Evolutionary conservation across 352 stramenopile genomes (phyloP).

Genomic region (Phytophthora constricta): DNA sequence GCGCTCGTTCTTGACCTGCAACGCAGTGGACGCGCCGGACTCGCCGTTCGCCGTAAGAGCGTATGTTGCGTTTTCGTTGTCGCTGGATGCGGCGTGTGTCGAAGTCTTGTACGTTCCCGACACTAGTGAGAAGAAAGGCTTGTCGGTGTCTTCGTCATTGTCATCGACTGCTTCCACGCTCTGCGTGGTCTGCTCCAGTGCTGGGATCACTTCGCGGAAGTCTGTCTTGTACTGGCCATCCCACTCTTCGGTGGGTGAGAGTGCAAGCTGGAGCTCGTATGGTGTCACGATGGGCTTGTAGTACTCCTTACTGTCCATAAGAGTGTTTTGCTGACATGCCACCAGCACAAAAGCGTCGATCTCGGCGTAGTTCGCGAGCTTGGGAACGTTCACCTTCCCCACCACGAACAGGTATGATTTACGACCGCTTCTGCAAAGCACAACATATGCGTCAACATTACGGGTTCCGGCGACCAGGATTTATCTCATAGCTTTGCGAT

Average conservation of each 20-base stretch:
- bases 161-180: conserved; percentile 37
- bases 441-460: conserved; percentile 1
- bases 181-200: conserved; percentile 46
- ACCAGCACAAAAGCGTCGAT: conserved; percentile 98
- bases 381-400: conserved; percentile 97
- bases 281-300: conserved; percentile 95
- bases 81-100: conserved; percentile 18
- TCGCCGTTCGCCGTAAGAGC: conserved; percentile 38
- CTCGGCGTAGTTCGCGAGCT: conserved; percentile 98
- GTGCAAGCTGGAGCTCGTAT: conserved; percentile 94
- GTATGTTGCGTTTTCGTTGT: conserved; percentile 22
- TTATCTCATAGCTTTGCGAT: background rate
- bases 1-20: conserved; percentile 64
- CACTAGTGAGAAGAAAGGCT: conserved; percentile 85
- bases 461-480: background rate
- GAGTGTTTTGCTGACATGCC: conserved; percentile 94
- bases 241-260: conserved; percentile 90
- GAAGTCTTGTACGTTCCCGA: conserved; percentile 76
- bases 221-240: conserved; percentile 84
- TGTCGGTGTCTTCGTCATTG: conserved; percentile 54
- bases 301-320: conserved; percentile 93
- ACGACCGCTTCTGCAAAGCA: conserved; percentile 77
- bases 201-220: conserved; percentile 81
- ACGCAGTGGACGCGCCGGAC: conserved; percentile 41
- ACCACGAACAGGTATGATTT: conserved; percentile 97